A percentile compares a stretch with the other conserved stretches of the same genome.
Conservation (phyloP, 805 yeast genomes). For the Candida quercuum region DNA sequence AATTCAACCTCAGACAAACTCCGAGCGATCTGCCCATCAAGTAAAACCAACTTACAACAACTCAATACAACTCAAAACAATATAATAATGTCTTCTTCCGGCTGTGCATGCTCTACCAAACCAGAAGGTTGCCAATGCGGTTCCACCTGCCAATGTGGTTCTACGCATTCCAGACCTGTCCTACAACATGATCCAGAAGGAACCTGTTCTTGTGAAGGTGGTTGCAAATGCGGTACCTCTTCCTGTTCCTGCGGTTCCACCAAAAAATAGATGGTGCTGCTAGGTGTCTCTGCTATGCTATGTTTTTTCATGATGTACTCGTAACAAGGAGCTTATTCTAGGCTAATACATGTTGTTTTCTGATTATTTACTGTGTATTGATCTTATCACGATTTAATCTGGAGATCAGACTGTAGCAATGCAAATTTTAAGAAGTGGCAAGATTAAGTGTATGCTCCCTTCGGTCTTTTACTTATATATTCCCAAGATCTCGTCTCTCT, state of each 20-base stretch:
- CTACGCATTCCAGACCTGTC: neutral
- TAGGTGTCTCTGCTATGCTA: neutral
- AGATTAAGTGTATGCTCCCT: too few species aligned
- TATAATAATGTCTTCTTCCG: slow-evolving; percentile 1
- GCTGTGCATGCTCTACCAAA: slow-evolving; percentile 2
- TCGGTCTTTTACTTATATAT: too few species aligned
- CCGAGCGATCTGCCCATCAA: neutral
- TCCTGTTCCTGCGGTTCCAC: slow-evolving; percentile 1
- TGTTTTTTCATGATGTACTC: neutral
- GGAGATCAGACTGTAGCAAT: too few species aligned
- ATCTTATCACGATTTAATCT: too few species aligned
- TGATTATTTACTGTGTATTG: too few species aligned
- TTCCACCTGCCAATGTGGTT: slow-evolving; percentile 1
- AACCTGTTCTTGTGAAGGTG: neutral
- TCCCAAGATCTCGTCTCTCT: too few species aligned
- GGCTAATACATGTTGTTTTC: too few species aligned
- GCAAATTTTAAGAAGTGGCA: too few species aligned
- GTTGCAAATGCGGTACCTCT: neutral
- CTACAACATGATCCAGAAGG: neutral
- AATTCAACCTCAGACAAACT: neutral
- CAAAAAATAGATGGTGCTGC: neutral
- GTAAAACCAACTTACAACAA: neutral
- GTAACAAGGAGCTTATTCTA: too few species aligned
- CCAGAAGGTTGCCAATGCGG: slow-evolving; percentile 2
- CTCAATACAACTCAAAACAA: neutral